Conservation (phyloP, 768 basidiomycete genomes). For the Mycena sanguinolenta region DNA sequence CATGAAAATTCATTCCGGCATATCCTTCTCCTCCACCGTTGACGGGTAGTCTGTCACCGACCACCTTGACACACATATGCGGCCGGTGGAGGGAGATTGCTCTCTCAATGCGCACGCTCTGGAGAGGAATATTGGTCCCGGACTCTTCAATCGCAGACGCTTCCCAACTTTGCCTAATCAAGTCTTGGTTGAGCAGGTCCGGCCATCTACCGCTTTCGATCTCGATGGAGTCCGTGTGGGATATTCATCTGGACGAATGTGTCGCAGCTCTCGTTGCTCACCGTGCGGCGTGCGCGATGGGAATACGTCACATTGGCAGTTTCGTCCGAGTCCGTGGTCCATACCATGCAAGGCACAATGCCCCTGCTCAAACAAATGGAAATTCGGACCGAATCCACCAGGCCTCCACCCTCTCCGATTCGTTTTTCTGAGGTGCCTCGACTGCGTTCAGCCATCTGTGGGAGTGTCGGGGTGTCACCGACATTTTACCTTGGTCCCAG, state of each 20-base stretch:
- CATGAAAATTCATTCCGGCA: neutral
- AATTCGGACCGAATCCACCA: neutral
- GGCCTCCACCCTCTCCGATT: too few species aligned
- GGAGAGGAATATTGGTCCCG: too few species aligned
- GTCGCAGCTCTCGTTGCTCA: too few species aligned
- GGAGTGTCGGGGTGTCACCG: too few species aligned
- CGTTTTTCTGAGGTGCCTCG: neutral
- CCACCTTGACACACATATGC: neutral
- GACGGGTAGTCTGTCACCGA: neutral
- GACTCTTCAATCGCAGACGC: neutral
- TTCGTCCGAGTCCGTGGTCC: too few species aligned
- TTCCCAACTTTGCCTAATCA: neutral
- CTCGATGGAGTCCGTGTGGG: too few species aligned
- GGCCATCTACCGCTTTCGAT: conserved; percentile 2
- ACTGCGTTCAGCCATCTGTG: neutral
- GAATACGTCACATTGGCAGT: neutral
- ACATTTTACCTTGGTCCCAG: conserved; percentile 3
- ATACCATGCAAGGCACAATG: neutral
- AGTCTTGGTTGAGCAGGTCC: conserved; percentile 4
- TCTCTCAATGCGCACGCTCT: neutral
- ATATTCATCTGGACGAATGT: too few species aligned
- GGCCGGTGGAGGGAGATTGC: conserved; percentile 11
- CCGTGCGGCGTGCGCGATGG: conserved; percentile 10
- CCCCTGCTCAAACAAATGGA: neutral
- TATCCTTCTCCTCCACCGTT: neutral